These are phyloP conservation scores for Solanum virginianum DNA, from an alignment of 257 asterid species.

Conservation along the genomic window DNA sequence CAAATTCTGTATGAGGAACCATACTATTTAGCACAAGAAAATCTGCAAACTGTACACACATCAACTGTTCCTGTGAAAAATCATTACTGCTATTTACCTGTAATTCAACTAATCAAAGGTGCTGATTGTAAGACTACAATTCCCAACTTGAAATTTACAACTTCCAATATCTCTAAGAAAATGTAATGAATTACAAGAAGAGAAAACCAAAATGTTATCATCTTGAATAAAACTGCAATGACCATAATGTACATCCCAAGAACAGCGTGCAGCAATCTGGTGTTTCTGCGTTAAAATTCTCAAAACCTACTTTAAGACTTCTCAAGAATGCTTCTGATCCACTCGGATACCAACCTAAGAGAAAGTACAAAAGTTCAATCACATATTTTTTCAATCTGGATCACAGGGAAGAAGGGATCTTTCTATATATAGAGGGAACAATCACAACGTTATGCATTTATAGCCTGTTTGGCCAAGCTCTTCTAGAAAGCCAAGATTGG, in stretches of 20 bases:
- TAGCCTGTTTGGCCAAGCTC: neutral
- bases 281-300: neutral
- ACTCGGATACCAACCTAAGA: neutral
- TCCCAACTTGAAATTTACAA: neutral
- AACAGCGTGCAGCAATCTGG: neutral
- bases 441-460: neutral
- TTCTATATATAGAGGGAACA: neutral
- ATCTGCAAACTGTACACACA: neutral
- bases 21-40: neutral
- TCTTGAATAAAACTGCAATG: neutral
- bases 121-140: neutral
- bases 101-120: neutral
- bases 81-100: neutral
- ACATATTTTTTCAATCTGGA: neutral
- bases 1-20: neutral
- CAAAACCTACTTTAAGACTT: neutral
- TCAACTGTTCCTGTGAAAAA: neutral
- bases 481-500: neutral
- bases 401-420: neutral
- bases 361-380: neutral
- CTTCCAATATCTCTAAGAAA: neutral
- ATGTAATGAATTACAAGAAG: neutral
- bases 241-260: neutral
- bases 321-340: neutral
- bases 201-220: neutral